Evolutionary conservation across 2,329 filamentous ascomycete genomes (phyloP).

Genomic region (Colletotrichum lupini): DNA sequence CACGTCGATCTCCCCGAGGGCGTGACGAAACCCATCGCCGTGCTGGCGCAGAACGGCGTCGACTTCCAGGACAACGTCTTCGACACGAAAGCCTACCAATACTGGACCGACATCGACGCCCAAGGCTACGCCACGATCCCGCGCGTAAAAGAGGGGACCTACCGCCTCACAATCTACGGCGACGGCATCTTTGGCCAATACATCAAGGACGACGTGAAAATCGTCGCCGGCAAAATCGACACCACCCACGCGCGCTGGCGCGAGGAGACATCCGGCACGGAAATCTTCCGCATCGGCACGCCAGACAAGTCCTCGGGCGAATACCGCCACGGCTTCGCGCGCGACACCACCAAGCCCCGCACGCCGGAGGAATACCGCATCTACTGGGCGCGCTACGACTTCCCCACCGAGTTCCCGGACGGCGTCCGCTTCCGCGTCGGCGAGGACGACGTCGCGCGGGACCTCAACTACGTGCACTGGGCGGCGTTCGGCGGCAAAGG

Average conservation of each 20-base stretch:
- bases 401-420: constrained; percentile 64
- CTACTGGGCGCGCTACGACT: constrained; percentile 70
- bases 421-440: constrained; percentile 67
- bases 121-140: constrained; percentile 60
- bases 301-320: constrained; percentile 71
- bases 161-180: constrained; percentile 72
- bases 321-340: constrained; percentile 63
- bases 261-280: constrained; percentile 65
- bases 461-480: constrained; percentile 73
- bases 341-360: constrained; percentile 55
- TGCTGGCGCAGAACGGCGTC: constrained; percentile 60
- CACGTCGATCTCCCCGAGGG: constrained; percentile 62
- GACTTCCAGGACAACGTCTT: constrained; percentile 69
- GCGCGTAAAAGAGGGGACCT: constrained; percentile 65
- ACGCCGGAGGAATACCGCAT: constrained; percentile 64
- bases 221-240: constrained; percentile 53
- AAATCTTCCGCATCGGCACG: constrained; percentile 71
- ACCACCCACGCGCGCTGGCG: constrained; percentile 58
- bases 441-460: constrained; percentile 53
- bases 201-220: constrained; percentile 58
- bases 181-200: constrained; percentile 71
- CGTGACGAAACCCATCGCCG: constrained; percentile 60
- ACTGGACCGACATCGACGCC: constrained; percentile 62
- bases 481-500: constrained; percentile 66
- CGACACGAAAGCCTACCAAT: constrained; percentile 62